Conservation (phyloP, 768 basidiomycete species). For the Pleurotus citrinopileatus region DNA sequence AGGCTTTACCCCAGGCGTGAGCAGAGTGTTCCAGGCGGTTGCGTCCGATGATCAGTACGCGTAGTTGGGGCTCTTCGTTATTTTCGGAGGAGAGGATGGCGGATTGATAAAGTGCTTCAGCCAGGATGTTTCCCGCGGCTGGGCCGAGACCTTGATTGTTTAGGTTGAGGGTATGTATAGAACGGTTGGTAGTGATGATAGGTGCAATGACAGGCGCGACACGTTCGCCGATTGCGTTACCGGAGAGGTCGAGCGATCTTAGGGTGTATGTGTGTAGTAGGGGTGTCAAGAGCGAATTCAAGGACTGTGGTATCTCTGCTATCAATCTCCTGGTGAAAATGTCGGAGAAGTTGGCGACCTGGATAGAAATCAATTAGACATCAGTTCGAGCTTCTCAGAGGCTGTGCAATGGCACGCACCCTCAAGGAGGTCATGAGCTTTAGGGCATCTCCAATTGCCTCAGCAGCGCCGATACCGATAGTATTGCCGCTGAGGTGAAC, state of each 20-base stretch:
- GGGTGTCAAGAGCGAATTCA: slow-evolving; percentile 85
- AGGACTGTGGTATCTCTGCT: slow-evolving; percentile 88
- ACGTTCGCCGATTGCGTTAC: slow-evolving; percentile 96
- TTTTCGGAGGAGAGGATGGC: slow-evolving; percentile 65
- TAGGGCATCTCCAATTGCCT: slow-evolving; percentile 79
- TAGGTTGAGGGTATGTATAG: slow-evolving; percentile 80
- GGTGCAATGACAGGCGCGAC: slow-evolving; percentile 92
- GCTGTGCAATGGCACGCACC: slow-evolving; percentile 41
- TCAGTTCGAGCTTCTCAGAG: too few species aligned
- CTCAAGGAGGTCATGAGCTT: slow-evolving; percentile 63
- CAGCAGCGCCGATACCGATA: slow-evolving; percentile 86
- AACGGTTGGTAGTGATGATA: slow-evolving; percentile 80
- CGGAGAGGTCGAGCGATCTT: slow-evolving; percentile 85
- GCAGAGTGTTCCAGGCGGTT: slow-evolving; percentile 95
- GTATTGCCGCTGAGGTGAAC: slow-evolving; percentile 95
- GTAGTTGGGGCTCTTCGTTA: slow-evolving; percentile 69
- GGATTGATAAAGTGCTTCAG: slow-evolving; percentile 77
- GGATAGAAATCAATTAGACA: not conserved
- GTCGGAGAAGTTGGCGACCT: slow-evolving; percentile 96
- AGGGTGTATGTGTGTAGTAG: slow-evolving; percentile 79
- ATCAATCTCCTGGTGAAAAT: slow-evolving; percentile 98
- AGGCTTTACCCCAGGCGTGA: slow-evolving; percentile 80
- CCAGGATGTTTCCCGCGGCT: slow-evolving; percentile 81
- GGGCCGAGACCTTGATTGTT: slow-evolving; percentile 98
- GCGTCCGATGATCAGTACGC: slow-evolving; percentile 85